A percentile compares a stretch with the other conserved stretches of the same genome.
Conservation (phyloP, 2,329 filamentous ascomycete genomes). For the Stemphylium lycopersici region DNA sequence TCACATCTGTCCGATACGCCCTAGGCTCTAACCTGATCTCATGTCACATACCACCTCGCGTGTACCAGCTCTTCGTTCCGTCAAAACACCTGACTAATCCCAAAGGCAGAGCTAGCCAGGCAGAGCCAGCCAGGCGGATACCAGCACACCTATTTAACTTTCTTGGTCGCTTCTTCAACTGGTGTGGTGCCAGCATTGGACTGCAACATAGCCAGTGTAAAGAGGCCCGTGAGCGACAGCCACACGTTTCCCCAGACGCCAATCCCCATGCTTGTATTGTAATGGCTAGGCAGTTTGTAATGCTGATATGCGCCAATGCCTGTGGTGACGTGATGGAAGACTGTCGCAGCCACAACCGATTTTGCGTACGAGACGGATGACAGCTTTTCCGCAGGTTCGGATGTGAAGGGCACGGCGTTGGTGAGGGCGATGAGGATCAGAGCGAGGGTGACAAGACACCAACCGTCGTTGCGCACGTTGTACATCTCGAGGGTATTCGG, state of each 20-base stretch:
- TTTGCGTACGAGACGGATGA: conserved; percentile 24
- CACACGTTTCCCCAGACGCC: conserved; percentile 36
- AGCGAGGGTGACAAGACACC: conserved; percentile 35
- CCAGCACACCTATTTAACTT: conserved; percentile 6
- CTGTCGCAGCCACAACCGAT: conserved; percentile 28
- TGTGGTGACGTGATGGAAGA: conserved; percentile 32
- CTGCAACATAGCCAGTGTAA: conserved; percentile 21
- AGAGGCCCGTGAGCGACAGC: conserved; percentile 25
- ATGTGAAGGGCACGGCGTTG: conserved; percentile 25
- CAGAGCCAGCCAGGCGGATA: too few relatives aligned
- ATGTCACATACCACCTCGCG: too few relatives aligned
- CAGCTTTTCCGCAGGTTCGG: conserved; percentile 4
- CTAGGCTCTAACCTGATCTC: too few relatives aligned
- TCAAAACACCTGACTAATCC: not conserved
- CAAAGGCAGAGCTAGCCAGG: too few relatives aligned
- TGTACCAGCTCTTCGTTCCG: too few relatives aligned
- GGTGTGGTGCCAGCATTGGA: conserved; percentile 11
- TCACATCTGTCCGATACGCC: too few relatives aligned
- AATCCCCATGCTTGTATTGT: conserved; percentile 33
- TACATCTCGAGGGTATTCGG: conserved; percentile 35
- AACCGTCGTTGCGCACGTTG: conserved; percentile 33
- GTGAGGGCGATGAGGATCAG: conserved; percentile 31
- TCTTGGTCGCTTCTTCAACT: conserved; percentile 19
- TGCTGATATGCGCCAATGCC: conserved; percentile 33
- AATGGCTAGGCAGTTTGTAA: conserved; percentile 32